Evolutionary conservation across 768 basidiomycete genomes (phyloP), one percentile per base, ranked within the genome.

Genomic region (Boletus rex-veris): DNA sequence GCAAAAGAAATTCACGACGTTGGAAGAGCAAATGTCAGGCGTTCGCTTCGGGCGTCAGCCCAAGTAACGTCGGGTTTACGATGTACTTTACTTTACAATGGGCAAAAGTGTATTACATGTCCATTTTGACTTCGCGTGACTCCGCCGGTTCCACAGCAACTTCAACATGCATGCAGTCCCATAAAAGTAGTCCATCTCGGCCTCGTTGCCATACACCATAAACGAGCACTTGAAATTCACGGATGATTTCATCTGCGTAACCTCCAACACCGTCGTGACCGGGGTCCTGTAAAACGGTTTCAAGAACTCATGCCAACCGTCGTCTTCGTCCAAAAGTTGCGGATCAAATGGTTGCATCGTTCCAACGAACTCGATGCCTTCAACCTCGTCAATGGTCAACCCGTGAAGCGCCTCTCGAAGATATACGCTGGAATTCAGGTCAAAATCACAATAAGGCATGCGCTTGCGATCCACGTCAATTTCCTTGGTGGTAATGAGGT

Each of bases 81-180:
- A n/a, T n/a, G n/a, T n/a, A n/a, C n/a, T n/a, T n/a, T n/a, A n/a
- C n/a, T n/a, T n/a, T n/a, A n/a, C n/a, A n/a, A n/a, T 19, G 19
- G 19, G 7, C 26, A 26, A 26, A 26, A 35, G 5, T 16, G 18
- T 38, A 18, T 9, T 18, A 26, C 45, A 39, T 3, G 15, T 18
- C 21, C 8, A 8, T 26, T 14, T 28, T 28, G 11, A 24, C 3
- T 0, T 21, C 12, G 16, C 60, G 57, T 0, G 51, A 40, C n/a
- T 39, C 54, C 0, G 49, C 52, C 0, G 54, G 42, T 45, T 40
- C 54, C 15, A 59, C 38, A 11, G 45, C 35, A 14, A 58, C n/a
- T n/a, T 35, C 43, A 62, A 37, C 53, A 62, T 55, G 50, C 53
- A 62, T 5, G 52, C 60, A 30, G 48, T 54, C 24, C 57, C 60